These are phyloP conservation scores for Pseudotsuga menziesii DNA, from an alignment of 75 land plant species.

Conservation along the genomic window DNA sequence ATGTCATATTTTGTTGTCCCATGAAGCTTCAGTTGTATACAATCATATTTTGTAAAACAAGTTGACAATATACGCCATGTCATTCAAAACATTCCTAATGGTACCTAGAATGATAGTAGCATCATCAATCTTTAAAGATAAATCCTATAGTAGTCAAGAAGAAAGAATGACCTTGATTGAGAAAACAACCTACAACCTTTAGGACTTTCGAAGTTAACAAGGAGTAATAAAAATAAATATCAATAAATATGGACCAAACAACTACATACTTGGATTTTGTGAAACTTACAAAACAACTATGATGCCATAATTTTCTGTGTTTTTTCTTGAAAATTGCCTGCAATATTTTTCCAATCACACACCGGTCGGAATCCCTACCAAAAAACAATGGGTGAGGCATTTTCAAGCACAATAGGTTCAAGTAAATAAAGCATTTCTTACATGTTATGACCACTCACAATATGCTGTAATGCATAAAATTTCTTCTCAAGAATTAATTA, in stretches of 20 bases:
- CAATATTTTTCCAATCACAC: constrained; percentile 59
- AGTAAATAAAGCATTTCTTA: background rate
- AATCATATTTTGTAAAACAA: constrained; percentile 11
- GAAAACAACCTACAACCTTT: background rate
- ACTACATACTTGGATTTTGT: constrained; percentile 30
- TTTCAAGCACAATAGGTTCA: background rate
- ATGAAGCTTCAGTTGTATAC: background rate
- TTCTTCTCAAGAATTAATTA: background rate
- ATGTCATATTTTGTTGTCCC: constrained; percentile 33
- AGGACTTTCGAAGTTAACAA: background rate
- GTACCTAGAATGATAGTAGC: constrained; percentile 42
- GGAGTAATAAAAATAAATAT: background rate
- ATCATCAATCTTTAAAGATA: constrained; percentile 63
- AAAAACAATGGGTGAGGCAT: background rate
- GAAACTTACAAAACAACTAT: constrained; percentile 15
- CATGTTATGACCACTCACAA: background rate
- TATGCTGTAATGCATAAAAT: background rate
- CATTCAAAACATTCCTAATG: constrained; percentile 14
- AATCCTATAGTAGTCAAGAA: constrained; percentile 22
- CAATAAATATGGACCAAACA: background rate
- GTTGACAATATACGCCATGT: constrained; percentile 12
- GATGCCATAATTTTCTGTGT: constrained; percentile 22
- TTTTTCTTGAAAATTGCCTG: constrained; percentile 32
- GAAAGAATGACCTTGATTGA: background rate
- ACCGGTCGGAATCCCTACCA: constrained; percentile 77